A percentile compares a stretch with the other conserved stretches of the same genome.
Conservation (phyloP, 306 rosid species). For the Fagus sylvatica region DNA sequence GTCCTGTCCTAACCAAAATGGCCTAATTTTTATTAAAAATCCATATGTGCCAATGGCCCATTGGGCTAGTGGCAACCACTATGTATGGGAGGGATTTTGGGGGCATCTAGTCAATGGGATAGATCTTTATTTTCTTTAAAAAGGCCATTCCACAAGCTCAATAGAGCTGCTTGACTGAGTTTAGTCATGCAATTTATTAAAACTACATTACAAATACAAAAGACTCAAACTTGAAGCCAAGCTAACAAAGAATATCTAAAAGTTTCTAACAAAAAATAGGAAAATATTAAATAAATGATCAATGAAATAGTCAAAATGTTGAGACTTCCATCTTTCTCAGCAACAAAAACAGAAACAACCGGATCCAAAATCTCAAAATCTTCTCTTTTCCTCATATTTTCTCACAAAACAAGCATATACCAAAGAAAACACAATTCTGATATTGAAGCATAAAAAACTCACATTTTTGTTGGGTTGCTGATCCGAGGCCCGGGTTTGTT, state of each 20-base stretch:
- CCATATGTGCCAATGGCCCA: too few relatives aligned
- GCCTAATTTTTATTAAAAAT: too few relatives aligned
- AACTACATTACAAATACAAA: not conserved
- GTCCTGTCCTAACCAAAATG: too few relatives aligned
- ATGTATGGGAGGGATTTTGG: too few relatives aligned
- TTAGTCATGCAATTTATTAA: too few relatives aligned
- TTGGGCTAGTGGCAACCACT: too few relatives aligned
- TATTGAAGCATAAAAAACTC: conserved; percentile 22
- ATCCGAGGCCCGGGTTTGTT: conserved; percentile 36
- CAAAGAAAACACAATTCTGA: not conserved
- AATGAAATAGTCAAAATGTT: not conserved
- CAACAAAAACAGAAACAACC: conserved; percentile 18
- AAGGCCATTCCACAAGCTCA: too few relatives aligned
- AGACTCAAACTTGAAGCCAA: not conserved
- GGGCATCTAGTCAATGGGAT: too few relatives aligned
- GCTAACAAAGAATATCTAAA: not conserved
- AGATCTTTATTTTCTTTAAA: too few relatives aligned
- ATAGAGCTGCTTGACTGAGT: too few relatives aligned
- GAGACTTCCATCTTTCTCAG: conserved; percentile 2
- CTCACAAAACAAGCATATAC: conserved; percentile 16
- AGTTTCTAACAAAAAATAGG: not conserved
- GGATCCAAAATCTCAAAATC: not conserved
- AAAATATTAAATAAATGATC: not conserved
- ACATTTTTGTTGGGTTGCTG: conserved; percentile 49
- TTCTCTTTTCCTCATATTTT: not conserved